Conservation (phyloP, 1,139 yeast genomes). For the Pichia sp. region DNA sequence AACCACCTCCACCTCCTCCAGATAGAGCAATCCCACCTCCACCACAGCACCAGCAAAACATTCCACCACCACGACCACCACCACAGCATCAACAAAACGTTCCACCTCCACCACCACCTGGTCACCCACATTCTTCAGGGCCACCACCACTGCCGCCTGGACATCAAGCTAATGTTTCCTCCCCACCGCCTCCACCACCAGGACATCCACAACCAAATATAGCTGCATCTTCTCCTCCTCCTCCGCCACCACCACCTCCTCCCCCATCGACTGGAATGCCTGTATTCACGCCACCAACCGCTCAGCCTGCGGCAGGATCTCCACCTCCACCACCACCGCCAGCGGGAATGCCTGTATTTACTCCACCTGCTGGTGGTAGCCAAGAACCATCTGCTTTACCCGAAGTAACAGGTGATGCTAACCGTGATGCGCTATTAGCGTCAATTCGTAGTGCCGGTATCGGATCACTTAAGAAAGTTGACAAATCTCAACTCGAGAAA, state of each 20-base stretch:
- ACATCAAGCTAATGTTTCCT: slow-evolving; percentile 2
- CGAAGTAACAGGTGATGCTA: slow-evolving; percentile 36
- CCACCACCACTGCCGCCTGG: slow-evolving; percentile 25
- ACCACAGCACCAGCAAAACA: too few relatives aligned
- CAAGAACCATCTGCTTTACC: slow-evolving; percentile 11
- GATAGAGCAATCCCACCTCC: slow-evolving; percentile 10
- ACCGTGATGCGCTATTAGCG: slow-evolving; percentile 77
- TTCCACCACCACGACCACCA: slow-evolving; percentile 5
- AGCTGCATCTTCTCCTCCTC: slow-evolving; percentile 23
- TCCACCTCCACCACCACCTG: slow-evolving; percentile 31
- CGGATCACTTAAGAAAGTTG: slow-evolving; percentile 63
- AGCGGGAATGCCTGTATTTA: slow-evolving; percentile 18
- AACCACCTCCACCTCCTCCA: slow-evolving; percentile 8
- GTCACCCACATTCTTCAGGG: slow-evolving; percentile 27
- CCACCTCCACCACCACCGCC: slow-evolving; percentile 24
- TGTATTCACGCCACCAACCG: slow-evolving; percentile 11
- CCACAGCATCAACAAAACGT: slow-evolving; percentile 15
- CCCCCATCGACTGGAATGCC: slow-evolving; percentile 25
- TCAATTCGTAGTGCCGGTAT: slow-evolving; percentile 79
- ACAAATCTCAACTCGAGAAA: slow-evolving; percentile 72
- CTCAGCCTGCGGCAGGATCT: slow-evolving; percentile 21
- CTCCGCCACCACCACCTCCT: slow-evolving; percentile 25
- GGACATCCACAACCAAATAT: slow-evolving; percentile 17
- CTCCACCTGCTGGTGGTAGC: slow-evolving; percentile 13
- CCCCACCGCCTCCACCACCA: slow-evolving; percentile 12